phyloP scores from a whole-genome alignment of 2,329 filamentous ascomycete genomes.

The Calonectria pteridis region DNA sequence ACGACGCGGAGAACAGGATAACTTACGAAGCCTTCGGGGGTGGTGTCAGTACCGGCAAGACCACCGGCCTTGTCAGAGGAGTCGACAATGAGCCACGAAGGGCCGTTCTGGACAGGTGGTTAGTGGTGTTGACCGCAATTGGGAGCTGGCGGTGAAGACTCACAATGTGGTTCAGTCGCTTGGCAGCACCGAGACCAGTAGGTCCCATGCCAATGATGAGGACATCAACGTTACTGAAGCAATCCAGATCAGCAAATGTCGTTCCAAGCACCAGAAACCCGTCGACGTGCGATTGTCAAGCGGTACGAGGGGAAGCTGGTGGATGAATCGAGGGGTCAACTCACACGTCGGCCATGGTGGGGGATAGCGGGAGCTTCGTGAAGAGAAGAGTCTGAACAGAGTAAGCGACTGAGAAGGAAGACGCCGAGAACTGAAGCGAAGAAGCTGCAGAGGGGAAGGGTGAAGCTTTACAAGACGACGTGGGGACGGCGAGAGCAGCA shows the following conservation, averaged over 20 bases:
- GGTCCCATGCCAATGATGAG: conserved; percentile 98
- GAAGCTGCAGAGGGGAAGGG: conserved; percentile 32
- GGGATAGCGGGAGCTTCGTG: conserved; percentile 38
- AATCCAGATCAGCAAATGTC: conserved; percentile 32
- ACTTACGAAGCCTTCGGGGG: conserved; percentile 96
- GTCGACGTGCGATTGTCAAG: neutral
- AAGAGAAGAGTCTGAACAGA: conserved; percentile 23
- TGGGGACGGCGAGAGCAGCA: conserved; percentile 40
- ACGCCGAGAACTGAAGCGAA: conserved; percentile 33
- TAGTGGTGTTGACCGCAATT: conserved; percentile 40
- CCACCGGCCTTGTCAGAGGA: conserved; percentile 92
- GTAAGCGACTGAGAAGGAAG: conserved; percentile 34
- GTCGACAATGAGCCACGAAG: conserved; percentile 97
- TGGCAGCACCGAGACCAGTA: conserved; percentile 96
- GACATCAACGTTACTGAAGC: conserved; percentile 86
- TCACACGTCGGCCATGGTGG: conserved; percentile 58
- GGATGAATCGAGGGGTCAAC: conserved; percentile 36
- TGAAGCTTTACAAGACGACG: conserved; percentile 44
- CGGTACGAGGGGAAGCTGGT: neutral
- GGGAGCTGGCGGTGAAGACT: conserved; percentile 55
- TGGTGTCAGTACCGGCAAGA: conserved; percentile 94
- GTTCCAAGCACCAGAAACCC: neutral
- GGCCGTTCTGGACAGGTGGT: conserved; percentile 74
- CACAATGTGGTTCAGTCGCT: conserved; percentile 97
- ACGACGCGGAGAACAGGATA: conserved; percentile 28